phyloP scores from a whole-genome alignment of 2,329 filamentous ascomycete species.

The Escovopsis sp. region DNA sequence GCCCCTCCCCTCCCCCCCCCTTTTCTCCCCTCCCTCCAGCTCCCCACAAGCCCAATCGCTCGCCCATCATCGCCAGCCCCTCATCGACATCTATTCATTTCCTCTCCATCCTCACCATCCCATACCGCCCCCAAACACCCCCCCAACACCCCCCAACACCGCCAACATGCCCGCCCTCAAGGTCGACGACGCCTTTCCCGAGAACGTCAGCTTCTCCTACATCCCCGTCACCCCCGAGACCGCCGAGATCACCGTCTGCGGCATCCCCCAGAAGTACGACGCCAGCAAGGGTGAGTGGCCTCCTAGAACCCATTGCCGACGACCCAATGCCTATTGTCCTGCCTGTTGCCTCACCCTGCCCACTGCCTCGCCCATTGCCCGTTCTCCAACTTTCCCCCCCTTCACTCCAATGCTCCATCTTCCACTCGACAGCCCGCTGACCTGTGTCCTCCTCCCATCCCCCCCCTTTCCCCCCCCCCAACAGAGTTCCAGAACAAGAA shows the following conservation, averaged over 20 bases:
- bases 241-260: slow-evolving; percentile 57
- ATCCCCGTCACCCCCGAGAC: slow-evolving; percentile 59
- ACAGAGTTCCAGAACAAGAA: slow-evolving; percentile 42
- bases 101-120: not conserved
- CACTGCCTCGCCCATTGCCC: not conserved
- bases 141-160: not conserved
- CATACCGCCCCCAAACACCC: not conserved
- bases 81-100: no score
- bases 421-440: slow-evolving; percentile 3
- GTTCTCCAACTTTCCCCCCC: no score
- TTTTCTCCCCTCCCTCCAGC: no score
- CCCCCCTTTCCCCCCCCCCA: not conserved
- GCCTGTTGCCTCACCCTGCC: no score
- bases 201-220: slow-evolving; percentile 70
- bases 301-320: no score
- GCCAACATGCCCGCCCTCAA: slow-evolving; percentile 47
- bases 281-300: slow-evolving; percentile 60
- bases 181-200: slow-evolving; percentile 70
- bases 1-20: no score
- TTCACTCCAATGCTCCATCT: no score
- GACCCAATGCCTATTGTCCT: no score
- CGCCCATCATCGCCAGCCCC: no score
- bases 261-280: slow-evolving; percentile 61
- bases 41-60: no score
- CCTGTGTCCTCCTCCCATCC: no score